A percentile compares a stretch with the other conserved stretches of the same genome.
phyloP scores from a whole-genome alignment of 192 early-diverging fungal genomes.

The Dimargaris xerosporica region DNA sequence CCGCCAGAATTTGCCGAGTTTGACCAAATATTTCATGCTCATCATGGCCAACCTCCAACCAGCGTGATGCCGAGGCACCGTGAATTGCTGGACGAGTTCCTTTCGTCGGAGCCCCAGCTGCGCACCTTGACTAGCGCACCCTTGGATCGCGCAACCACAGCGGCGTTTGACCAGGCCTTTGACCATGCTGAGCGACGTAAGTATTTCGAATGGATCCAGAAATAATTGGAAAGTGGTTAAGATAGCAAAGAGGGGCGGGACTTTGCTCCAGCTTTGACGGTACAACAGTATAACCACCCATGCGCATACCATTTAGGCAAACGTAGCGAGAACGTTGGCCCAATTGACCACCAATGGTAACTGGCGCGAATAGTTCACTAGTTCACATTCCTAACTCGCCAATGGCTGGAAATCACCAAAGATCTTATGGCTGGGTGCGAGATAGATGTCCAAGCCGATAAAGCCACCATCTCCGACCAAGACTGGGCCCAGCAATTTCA shows the following conservation, averaged over 20 bases:
- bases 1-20: conserved; percentile 19
- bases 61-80: conserved; percentile 7
- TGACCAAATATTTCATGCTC: conserved; percentile 23
- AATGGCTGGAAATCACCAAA: not conserved
- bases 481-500: conserved; percentile 19
- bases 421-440: not conserved
- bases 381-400: conserved; percentile 6
- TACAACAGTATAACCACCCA: not conserved
- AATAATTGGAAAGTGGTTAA: not conserved
- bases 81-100: not conserved
- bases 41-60: not conserved
- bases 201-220: no score
- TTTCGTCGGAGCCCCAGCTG: conserved; percentile 8
- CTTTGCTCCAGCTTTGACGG: no score
- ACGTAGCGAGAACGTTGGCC: not conserved
- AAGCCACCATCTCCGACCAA: not conserved
- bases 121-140: conserved; percentile 14
- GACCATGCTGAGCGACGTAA: conserved; percentile 34
- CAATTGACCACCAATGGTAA: not conserved
- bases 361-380: not conserved
- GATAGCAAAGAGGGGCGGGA: not conserved
- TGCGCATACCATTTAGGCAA: conserved; percentile 21
- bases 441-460: not conserved
- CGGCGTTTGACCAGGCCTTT: conserved; percentile 60
- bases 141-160: conserved; percentile 20